phyloP scores from a whole-genome alignment of 202 grass and related monocot species.

The Schoenoplectus tabernaemontani region DNA sequence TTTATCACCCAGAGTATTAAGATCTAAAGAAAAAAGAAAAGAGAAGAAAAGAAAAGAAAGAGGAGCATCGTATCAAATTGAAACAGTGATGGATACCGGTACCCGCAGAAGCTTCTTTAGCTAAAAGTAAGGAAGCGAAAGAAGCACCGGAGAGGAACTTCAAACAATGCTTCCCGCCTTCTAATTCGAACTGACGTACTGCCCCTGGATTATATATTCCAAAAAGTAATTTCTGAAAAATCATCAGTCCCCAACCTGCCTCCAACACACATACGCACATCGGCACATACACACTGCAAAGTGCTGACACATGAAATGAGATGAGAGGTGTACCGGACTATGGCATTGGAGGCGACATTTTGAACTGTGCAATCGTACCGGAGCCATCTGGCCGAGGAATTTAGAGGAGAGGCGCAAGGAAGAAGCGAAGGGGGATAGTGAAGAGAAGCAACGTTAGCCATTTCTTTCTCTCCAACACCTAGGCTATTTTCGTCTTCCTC shows the following conservation, averaged over 20 bases:
- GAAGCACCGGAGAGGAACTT: conserved; percentile 26
- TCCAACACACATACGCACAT: background rate
- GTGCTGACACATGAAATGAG: background rate
- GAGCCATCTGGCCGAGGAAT: conserved; percentile 7
- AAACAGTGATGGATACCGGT: conserved; percentile 13
- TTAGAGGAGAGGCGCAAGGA: background rate
- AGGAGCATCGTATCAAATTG: background rate
- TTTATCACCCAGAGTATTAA: background rate
- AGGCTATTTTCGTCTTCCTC: background rate
- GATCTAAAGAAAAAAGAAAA: background rate
- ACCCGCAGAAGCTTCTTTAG: conserved; percentile 32
- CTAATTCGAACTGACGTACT: conserved; percentile 11
- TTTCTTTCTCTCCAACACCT: conserved; percentile 11
- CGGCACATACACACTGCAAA: background rate
- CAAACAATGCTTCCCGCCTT: conserved; percentile 52
- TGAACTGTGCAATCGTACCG: conserved; percentile 4
- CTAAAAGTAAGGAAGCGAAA: conserved; percentile 24
- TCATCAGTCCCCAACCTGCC: background rate
- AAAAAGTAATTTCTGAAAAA: background rate
- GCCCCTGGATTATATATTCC: background rate
- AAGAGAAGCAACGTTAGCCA: conserved; percentile 44
- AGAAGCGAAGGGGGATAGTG: conserved; percentile 23
- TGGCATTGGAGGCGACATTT: background rate
- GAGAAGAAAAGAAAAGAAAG: background rate
- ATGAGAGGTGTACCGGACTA: conserved; percentile 1